A percentile compares a stretch with the other conserved stretches of the same genome.
These are phyloP conservation scores for Mycena amicta DNA, from an alignment of 768 basidiomycete species.

Conservation along the genomic window DNA sequence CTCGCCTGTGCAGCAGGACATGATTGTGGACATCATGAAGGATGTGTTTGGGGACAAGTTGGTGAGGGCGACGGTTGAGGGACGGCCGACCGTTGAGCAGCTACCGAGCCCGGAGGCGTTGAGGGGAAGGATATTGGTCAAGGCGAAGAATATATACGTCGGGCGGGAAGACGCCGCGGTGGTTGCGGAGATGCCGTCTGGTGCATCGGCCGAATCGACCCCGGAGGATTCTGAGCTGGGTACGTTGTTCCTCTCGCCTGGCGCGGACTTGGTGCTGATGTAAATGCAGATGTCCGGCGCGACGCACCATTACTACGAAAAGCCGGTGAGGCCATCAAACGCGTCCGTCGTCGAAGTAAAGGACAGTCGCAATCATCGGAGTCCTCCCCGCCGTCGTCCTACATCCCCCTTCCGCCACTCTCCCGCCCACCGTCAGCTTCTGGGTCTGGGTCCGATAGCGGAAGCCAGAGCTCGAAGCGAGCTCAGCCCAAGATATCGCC, in stretches of 20 bases:
- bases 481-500: constrained; percentile 78
- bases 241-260: not conserved
- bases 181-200: not conserved
- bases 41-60: constrained; percentile 49
- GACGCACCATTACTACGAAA: not conserved
- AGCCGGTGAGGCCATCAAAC: not conserved
- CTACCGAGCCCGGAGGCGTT: constrained; percentile 91
- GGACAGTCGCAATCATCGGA: constrained; percentile 14
- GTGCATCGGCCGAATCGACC: constrained; percentile 20
- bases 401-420: constrained; percentile 12
- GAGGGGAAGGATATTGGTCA: constrained; percentile 78
- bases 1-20: constrained; percentile 56
- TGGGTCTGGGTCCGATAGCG: not conserved
- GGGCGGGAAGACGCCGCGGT: not conserved
- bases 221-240: constrained; percentile 18
- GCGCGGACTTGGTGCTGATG: too few relatives aligned
- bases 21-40: constrained; percentile 49
- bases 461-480: constrained; percentile 44
- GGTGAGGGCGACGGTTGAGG: constrained; percentile 38
- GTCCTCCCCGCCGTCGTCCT: constrained; percentile 18
- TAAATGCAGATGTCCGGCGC: not conserved
- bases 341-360: constrained; percentile 10
- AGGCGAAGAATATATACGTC: constrained; percentile 48
- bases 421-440: constrained; percentile 3
- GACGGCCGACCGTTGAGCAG: constrained; percentile 45